A percentile compares a stretch with the other conserved stretches of the same genome.
Conservation (phyloP, 305 asterid genomes). For the Solanum hybrid region DNA sequence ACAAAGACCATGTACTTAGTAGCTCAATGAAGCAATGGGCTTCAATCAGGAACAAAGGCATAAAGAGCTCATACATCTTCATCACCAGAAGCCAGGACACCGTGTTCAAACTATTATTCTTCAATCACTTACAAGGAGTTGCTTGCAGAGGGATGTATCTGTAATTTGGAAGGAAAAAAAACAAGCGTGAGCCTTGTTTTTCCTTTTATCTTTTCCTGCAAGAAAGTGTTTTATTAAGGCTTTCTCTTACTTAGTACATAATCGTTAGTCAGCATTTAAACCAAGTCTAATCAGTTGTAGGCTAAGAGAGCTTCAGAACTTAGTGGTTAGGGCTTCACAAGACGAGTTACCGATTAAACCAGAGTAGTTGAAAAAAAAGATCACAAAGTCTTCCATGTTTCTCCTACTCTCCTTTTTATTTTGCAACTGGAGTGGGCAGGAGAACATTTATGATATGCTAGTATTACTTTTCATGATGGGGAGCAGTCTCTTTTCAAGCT, state of each 20-base stretch:
- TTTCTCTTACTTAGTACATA: not conserved
- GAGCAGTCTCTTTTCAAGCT: not conserved
- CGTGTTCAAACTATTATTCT: not conserved
- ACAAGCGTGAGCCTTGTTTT: not conserved
- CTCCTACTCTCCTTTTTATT: not conserved
- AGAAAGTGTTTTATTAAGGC: not conserved
- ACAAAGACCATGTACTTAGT: not conserved
- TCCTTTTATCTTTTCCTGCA: not conserved
- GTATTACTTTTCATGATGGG: not conserved
- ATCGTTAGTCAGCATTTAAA: not conserved
- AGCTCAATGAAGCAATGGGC: not conserved
- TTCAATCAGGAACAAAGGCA: not conserved
- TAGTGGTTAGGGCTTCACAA: not conserved
- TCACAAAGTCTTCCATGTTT: not conserved
- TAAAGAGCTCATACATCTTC: slow-evolving; percentile 43
- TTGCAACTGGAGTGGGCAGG: not conserved
- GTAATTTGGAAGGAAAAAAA: not conserved
- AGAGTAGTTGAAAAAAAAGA: not conserved
- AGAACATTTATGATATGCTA: not conserved
- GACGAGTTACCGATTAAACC: not conserved
- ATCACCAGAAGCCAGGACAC: slow-evolving; percentile 14
- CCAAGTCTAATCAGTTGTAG: not conserved
- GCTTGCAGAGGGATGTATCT: not conserved
- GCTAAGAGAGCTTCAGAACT: not conserved
- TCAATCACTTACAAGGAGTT: not conserved